Evolutionary conservation across 306 rosid genomes (phyloP).

Genomic region (Dryas octopetala): DNA sequence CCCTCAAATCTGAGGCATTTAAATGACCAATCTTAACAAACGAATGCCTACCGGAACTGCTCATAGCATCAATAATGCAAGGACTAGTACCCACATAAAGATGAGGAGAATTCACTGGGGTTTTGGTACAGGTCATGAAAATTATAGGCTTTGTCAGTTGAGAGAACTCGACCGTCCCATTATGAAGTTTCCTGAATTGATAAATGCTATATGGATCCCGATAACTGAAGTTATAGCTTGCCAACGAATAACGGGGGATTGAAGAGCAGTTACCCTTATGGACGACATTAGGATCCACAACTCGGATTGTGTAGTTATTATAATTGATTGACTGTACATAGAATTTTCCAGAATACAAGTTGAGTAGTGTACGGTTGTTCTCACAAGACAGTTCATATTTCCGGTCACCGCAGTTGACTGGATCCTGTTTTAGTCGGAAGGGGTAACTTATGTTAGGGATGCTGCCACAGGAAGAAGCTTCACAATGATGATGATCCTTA

Average conservation of each 20-base stretch:
- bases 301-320: slow-evolving; percentile 26
- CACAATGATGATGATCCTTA: background rate
- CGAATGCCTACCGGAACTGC: background rate
- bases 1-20: no score
- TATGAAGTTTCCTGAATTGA: no score
- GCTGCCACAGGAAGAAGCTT: background rate
- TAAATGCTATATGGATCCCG: background rate
- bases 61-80: background rate
- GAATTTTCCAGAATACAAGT: background rate
- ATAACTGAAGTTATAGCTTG: background rate
- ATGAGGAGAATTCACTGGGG: background rate
- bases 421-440: background rate
- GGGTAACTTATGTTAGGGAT: slow-evolving; percentile 5
- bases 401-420: background rate
- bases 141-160: slow-evolving; percentile 3
- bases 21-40: no score
- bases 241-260: slow-evolving; percentile 7
- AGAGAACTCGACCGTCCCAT: no score
- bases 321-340: slow-evolving; percentile 6
- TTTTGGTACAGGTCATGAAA: background rate
- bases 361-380: background rate
- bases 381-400: slow-evolving; percentile 12
- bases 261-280: background rate
- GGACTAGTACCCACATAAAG: background rate
- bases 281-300: slow-evolving; percentile 20